Evolutionary conservation across 169 alveolate species (phyloP).

Genomic region (Pseudocohnilembus persalinus): DNA sequence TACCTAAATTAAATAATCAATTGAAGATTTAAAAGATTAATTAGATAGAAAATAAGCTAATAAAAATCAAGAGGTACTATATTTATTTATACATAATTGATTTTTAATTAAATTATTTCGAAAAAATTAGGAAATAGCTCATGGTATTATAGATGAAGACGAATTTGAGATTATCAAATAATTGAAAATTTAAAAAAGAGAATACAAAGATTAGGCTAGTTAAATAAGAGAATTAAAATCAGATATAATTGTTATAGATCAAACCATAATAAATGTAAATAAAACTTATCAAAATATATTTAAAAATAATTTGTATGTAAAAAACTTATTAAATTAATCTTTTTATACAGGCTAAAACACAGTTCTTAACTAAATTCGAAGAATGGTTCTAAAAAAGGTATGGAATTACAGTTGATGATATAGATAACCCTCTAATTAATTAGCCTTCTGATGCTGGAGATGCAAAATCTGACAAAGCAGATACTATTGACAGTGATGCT

Average conservation of each 20-base stretch:
- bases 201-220: conserved; percentile 58
- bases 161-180: conserved; percentile 57
- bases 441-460: conserved; percentile 30
- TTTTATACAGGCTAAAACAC: conserved; percentile 32
- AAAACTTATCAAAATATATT: background rate
- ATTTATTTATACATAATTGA: background rate
- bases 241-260: conserved; percentile 48
- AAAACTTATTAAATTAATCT: background rate
- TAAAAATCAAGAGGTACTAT: conserved; percentile 50
- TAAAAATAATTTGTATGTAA: background rate
- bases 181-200: conserved; percentile 63
- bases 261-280: conserved; percentile 44
- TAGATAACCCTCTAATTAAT: conserved; percentile 42
- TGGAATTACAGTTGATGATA: conserved; percentile 27
- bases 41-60: conserved; percentile 57
- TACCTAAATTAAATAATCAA: conserved; percentile 42
- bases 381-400: conserved; percentile 57
- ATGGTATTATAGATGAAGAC: conserved; percentile 79
- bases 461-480: conserved; percentile 42
- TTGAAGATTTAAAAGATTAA: conserved; percentile 42
- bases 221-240: conserved; percentile 54
- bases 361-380: conserved; percentile 57
- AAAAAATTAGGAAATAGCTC: conserved; percentile 21
- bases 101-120: background rate
- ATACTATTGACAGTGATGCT: conserved; percentile 77